These are phyloP conservation scores for Chimonanthus salicifolius DNA, from an alignment of 164 flowering plant species.

Conservation along the genomic window DNA sequence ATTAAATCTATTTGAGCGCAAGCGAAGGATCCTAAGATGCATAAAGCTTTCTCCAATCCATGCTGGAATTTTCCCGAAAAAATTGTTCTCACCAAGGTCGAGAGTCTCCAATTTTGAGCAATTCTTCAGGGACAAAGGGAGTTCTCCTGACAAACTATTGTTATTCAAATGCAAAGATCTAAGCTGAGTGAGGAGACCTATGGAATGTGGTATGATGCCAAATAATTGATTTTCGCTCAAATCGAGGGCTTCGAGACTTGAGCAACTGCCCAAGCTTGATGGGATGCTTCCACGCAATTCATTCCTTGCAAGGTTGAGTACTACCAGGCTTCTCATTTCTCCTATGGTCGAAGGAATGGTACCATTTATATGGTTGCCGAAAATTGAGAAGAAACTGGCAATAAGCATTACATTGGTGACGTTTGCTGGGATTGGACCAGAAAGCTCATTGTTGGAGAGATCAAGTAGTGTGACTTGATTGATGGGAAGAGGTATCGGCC, in stretches of 20 bases:
- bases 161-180: conserved; percentile 30
- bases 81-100: conserved; percentile 2
- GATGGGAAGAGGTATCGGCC: not conserved
- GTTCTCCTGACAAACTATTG: conserved; percentile 32
- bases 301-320: conserved; percentile 6
- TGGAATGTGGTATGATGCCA: conserved; percentile 31
- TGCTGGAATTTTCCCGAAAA: not conserved
- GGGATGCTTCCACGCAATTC: conserved; percentile 2
- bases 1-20: not conserved
- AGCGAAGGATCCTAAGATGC: not conserved
- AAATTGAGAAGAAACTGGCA: not conserved
- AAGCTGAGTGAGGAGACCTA: conserved; percentile 30
- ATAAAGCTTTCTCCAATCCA: not conserved
- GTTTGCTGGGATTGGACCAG: not conserved
- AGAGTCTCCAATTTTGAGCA: not conserved
- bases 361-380: conserved; percentile 28
- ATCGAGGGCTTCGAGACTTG: conserved; percentile 30
- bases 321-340: conserved; percentile 15
- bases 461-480: too few relatives aligned
- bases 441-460: not conserved
- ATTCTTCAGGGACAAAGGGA: conserved; percentile 22
- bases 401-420: too few relatives aligned
- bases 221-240: conserved; percentile 27
- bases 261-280: conserved; percentile 23
- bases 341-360: conserved; percentile 35